Percentiles rank a stretch among this genome's conserved stretches.
phyloP scores from a whole-genome alignment of 148 eudicot species.

The Suaeda aralocaspica region DNA sequence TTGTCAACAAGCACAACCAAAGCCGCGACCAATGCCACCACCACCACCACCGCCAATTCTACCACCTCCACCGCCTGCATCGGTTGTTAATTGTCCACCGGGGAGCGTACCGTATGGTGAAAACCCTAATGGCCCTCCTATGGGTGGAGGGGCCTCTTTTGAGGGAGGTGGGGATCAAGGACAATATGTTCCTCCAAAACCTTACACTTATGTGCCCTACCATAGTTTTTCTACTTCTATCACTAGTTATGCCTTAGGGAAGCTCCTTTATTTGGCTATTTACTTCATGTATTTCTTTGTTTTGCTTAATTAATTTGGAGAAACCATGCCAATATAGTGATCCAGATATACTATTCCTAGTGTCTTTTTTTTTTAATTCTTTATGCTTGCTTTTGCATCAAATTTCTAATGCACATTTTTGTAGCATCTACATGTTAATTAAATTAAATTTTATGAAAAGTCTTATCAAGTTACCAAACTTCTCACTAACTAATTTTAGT shows the following conservation, averaged over 20 bases:
- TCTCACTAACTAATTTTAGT: too few relatives aligned
- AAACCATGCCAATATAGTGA: too few relatives aligned
- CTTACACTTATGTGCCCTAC: conserved; percentile 27
- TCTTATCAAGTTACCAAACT: too few relatives aligned
- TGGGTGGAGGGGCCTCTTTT: conserved; percentile 1
- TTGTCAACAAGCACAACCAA: conserved; percentile 18
- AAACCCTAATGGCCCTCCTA: conserved; percentile 14
- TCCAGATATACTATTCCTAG: too few relatives aligned
- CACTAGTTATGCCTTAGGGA: neutral
- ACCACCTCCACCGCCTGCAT: conserved; percentile 7
- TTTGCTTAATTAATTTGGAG: neutral
- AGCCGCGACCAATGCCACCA: conserved; percentile 12
- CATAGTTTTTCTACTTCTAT: conserved; percentile 21
- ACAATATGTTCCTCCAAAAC: conserved; percentile 22
- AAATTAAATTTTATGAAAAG: too few relatives aligned
- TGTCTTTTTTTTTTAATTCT: too few relatives aligned
- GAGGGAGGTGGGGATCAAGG: neutral
- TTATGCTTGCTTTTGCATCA: too few relatives aligned
- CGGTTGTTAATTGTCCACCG: conserved; percentile 20
- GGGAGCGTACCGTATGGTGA: conserved; percentile 20
- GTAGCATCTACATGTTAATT: too few relatives aligned
- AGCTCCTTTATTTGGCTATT: neutral
- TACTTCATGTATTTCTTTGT: conserved; percentile 16
- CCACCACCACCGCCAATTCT: conserved; percentile 15
- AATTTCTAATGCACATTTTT: too few relatives aligned